Evolutionary conservation across 495 filamentous ascomycete genomes (phyloP).

Genomic region (Neurospora sublineolata): DNA sequence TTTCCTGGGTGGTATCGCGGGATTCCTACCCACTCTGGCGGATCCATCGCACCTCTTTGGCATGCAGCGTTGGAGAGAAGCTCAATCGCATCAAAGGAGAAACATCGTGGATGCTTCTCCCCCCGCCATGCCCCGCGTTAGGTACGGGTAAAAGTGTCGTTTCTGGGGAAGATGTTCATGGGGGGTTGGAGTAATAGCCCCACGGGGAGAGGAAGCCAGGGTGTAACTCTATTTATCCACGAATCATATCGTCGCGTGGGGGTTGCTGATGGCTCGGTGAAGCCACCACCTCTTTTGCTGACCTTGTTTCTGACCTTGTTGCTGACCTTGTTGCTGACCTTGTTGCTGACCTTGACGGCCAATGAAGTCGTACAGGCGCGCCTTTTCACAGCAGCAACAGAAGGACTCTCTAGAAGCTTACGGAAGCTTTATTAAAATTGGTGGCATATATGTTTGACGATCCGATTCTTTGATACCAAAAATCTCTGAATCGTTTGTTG

Average conservation of each 20-base stretch:
- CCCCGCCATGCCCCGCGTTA: constrained; percentile 14
- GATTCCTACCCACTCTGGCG: background rate
- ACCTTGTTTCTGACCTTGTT: background rate
- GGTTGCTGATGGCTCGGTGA: background rate
- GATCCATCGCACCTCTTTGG: background rate
- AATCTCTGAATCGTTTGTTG: background rate
- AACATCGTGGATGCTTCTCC: background rate
- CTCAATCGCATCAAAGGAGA: background rate
- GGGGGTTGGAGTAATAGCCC: background rate
- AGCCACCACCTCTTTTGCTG: background rate
- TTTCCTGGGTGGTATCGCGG: background rate
- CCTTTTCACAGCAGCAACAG: background rate
- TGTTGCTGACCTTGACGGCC: background rate
- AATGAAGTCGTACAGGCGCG: background rate
- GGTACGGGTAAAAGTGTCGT: background rate
- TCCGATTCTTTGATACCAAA: background rate
- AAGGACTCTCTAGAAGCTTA: background rate
- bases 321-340: background rate
- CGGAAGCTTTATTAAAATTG: background rate
- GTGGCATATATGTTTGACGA: background rate
- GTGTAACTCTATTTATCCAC: constrained; percentile 15
- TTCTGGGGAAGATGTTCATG: background rate
- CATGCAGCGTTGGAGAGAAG: no score
- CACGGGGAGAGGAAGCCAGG: background rate
- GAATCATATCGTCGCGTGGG: constrained; percentile 6